Conservation (phyloP, 2,329 filamentous ascomycete genomes). For the Fusarium sp. region DNA sequence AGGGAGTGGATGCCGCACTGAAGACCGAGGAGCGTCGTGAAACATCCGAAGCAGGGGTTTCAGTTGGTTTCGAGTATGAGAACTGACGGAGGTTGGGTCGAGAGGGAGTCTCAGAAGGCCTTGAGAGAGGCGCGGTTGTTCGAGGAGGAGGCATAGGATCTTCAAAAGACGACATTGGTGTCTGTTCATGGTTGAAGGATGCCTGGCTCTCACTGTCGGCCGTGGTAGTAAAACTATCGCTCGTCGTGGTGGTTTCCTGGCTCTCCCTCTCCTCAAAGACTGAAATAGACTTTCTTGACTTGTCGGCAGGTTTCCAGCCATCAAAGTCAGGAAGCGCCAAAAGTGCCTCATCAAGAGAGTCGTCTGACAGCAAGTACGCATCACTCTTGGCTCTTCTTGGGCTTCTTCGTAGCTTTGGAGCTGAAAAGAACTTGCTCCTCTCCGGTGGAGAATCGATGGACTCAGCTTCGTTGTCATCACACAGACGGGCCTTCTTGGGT, state of each 20-base stretch:
- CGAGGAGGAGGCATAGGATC: conserved; percentile 46
- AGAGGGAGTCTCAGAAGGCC: conserved; percentile 45
- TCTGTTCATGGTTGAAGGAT: conserved; percentile 36
- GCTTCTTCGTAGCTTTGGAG: conserved; percentile 40
- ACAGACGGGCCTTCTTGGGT: conserved; percentile 68
- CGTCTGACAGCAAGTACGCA: conserved; percentile 64
- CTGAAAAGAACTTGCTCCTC: conserved; percentile 67
- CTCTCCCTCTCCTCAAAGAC: conserved; percentile 59
- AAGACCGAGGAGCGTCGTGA: conserved; percentile 53
- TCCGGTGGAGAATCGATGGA: conserved; percentile 50
- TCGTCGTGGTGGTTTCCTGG: conserved; percentile 35
- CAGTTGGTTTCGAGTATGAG: conserved; percentile 44
- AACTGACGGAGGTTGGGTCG: conserved; percentile 50
- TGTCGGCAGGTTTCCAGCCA: conserved; percentile 56
- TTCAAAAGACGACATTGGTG: conserved; percentile 39
- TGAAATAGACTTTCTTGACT: conserved; percentile 51
- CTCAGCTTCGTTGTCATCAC: conserved; percentile 59
- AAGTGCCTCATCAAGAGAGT: conserved; percentile 67
- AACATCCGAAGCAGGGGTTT: conserved; percentile 51
- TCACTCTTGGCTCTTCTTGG: conserved; percentile 52
- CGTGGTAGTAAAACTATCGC: neutral
- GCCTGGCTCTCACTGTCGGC: conserved; percentile 38
- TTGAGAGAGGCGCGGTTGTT: conserved; percentile 26
- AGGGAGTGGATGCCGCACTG: conserved; percentile 51
- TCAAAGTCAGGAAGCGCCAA: conserved; percentile 63